phyloP scores from a whole-genome alignment of 1,284 basidiomycete species.

The Sporisorium exsertum region DNA sequence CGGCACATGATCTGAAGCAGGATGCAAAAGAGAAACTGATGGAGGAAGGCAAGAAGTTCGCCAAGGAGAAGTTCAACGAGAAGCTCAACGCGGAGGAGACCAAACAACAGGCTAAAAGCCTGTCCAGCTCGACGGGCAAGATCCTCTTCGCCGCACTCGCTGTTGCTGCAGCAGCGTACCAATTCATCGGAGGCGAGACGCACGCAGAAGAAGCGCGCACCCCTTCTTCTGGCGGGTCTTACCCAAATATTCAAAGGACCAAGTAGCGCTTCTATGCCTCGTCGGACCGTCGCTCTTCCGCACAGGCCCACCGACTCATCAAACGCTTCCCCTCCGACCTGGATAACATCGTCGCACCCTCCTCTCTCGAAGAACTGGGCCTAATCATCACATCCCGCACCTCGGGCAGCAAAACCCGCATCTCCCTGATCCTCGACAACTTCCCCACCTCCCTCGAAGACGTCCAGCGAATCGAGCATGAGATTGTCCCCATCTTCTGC shows the following conservation, averaged over 20 bases:
- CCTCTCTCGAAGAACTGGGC: conserved; percentile 21
- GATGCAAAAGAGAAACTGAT: conserved; percentile 25
- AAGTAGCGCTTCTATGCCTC: conserved; percentile 42
- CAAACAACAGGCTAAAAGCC: conserved; percentile 31
- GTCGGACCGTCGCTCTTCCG: conserved; percentile 47
- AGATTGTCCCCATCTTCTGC: conserved; percentile 54
- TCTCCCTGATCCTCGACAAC: conserved; percentile 48
- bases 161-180: conserved; percentile 30
- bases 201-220: conserved; percentile 34
- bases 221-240: not conserved
- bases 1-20: conserved; percentile 23
- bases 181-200: conserved; percentile 17
- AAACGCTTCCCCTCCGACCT: conserved; percentile 43
- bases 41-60: conserved; percentile 41
- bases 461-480: conserved; percentile 41
- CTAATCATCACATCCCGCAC: conserved; percentile 23
- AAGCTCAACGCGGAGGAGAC: conserved; percentile 11
- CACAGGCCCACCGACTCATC: conserved; percentile 51
- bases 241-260: conserved; percentile 34
- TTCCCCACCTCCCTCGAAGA: conserved; percentile 51
- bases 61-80: conserved; percentile 19
- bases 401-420: conserved; percentile 19
- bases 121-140: conserved; percentile 23
- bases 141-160: conserved; percentile 33
- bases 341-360: conserved; percentile 27